Evolutionary conservation across 495 filamentous ascomycete species (phyloP).

Genomic region (Umbilicaria muhlenbergii): DNA sequence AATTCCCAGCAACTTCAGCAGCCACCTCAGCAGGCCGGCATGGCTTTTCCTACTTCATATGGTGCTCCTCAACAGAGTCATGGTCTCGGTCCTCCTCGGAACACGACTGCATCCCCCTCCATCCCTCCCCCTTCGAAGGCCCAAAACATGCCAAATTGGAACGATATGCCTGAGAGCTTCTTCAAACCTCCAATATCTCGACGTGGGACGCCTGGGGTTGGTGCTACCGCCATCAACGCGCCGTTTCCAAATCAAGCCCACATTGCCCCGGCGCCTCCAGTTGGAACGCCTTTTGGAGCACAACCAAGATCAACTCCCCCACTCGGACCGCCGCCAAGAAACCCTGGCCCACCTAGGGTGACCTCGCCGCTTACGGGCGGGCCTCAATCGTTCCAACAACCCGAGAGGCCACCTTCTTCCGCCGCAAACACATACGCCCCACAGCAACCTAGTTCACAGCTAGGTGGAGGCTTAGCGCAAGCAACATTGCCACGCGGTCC

Average conservation of each 20-base stretch:
- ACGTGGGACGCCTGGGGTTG: conserved; percentile 51
- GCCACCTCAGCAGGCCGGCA: conserved; percentile 9
- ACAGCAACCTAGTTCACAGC: conserved; percentile 24
- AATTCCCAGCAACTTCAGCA: conserved; percentile 5
- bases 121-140: conserved; percentile 52
- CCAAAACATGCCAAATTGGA: conserved; percentile 68
- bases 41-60: conserved; percentile 23
- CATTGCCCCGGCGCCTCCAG: conserved; percentile 23
- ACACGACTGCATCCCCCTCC: conserved; percentile 42
- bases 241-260: conserved; percentile 56
- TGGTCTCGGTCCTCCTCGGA: conserved; percentile 38
- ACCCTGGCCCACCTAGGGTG: conserved; percentile 32
- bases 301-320: conserved; percentile 29
- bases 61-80: conserved; percentile 22
- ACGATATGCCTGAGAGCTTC: conserved; percentile 78
- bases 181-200: conserved; percentile 55
- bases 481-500: conserved; percentile 52
- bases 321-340: conserved; percentile 40
- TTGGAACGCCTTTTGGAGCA: conserved; percentile 19
- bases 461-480: conserved; percentile 29
- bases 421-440: conserved; percentile 63
- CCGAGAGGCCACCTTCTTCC: conserved; percentile 38
- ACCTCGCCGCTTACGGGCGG: conserved; percentile 32
- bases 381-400: conserved; percentile 27
- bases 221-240: conserved; percentile 38